Conservation (phyloP, 441 rosid genomes). For the Breynia disticha region DNA sequence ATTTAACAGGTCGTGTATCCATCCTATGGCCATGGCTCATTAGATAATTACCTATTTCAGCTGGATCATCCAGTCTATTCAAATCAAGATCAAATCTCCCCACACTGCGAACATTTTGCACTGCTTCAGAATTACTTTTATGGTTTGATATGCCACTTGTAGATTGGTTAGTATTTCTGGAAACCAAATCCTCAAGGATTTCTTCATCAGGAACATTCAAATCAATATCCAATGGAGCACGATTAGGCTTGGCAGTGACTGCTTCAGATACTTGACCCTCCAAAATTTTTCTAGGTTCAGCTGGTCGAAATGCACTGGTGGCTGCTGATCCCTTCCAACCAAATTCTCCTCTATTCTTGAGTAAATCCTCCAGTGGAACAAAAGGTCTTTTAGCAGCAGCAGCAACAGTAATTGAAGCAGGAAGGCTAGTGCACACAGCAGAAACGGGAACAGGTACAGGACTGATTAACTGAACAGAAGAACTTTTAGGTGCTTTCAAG, state of each 20-base stretch:
- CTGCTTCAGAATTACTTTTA: constrained; percentile 20
- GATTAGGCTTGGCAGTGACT: constrained; percentile 34
- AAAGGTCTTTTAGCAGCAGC: constrained; percentile 91
- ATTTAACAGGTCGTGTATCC: constrained; percentile 28
- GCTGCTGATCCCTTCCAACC: constrained; percentile 99
- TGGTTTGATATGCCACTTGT: constrained; percentile 20
- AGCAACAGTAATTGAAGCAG: constrained; percentile 68
- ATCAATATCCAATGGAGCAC: constrained; percentile 62
- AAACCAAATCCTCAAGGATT: constrained; percentile 57
- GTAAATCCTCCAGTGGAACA: constrained; percentile 66
- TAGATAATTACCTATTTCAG: constrained; percentile 37
- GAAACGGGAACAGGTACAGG: constrained; percentile 35
- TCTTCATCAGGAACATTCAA: constrained; percentile 79
- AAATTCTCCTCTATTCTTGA: constrained; percentile 56
- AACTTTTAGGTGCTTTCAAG: constrained; percentile 23
- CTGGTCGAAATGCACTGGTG: constrained; percentile 97
- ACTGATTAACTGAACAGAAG: constrained; percentile 37
- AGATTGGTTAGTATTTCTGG: constrained; percentile 30
- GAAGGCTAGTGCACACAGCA: constrained; percentile 36
- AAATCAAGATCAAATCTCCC: constrained; percentile 83
- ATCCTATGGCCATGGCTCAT: constrained; percentile 28
- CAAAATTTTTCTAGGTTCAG: constrained; percentile 67
- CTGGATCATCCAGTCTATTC: constrained; percentile 55
- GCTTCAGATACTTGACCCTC: constrained; percentile 34
- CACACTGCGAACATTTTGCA: constrained; percentile 24